Conservation (phyloP, 2,329 filamentous ascomycete genomes). For the Aspergillus brasiliensis region DNA sequence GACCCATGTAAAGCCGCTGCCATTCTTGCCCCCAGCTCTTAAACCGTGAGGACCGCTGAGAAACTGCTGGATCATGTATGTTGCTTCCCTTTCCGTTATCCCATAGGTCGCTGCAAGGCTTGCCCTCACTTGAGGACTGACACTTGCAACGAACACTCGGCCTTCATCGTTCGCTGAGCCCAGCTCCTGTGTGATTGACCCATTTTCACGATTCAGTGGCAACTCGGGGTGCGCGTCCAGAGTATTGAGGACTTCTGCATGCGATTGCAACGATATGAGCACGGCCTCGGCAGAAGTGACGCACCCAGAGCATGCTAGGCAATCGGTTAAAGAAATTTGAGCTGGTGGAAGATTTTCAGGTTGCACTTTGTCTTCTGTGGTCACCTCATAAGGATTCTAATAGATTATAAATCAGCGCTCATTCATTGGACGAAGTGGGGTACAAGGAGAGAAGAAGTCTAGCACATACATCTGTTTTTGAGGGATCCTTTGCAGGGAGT, state of each 20-base stretch:
- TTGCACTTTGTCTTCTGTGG: constrained; percentile 79
- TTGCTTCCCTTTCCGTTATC: constrained; percentile 71
- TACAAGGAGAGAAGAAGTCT: background rate
- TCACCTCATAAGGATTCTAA: constrained; percentile 76
- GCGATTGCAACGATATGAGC: constrained; percentile 91
- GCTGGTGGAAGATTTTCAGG: constrained; percentile 67
- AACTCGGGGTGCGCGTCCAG: constrained; percentile 66
- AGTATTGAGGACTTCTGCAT: constrained; percentile 82
- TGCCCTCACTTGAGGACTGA: constrained; percentile 87
- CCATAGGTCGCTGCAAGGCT: constrained; percentile 84
- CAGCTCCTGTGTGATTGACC: constrained; percentile 49
- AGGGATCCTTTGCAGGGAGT: constrained; percentile 66
- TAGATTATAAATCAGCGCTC: constrained; percentile 23
- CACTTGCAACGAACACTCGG: constrained; percentile 85
- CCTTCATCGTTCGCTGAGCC: constrained; percentile 46
- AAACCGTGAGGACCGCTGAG: constrained; percentile 71
- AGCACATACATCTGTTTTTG: constrained; percentile 47
- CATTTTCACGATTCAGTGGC: constrained; percentile 25
- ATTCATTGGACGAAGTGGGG: constrained; percentile 8
- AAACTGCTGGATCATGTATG: constrained; percentile 79
- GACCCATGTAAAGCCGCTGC: constrained; percentile 83
- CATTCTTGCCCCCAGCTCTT: constrained; percentile 67
- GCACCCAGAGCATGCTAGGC: constrained; percentile 94
- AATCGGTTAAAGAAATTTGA: constrained; percentile 94
- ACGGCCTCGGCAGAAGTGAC: constrained; percentile 97